Percentiles rank a stretch among this genome's conserved stretches.
These are phyloP conservation scores for Geotrichum fermentans DNA, from an alignment of 1,139 yeast species.

Conservation along the genomic window DNA sequence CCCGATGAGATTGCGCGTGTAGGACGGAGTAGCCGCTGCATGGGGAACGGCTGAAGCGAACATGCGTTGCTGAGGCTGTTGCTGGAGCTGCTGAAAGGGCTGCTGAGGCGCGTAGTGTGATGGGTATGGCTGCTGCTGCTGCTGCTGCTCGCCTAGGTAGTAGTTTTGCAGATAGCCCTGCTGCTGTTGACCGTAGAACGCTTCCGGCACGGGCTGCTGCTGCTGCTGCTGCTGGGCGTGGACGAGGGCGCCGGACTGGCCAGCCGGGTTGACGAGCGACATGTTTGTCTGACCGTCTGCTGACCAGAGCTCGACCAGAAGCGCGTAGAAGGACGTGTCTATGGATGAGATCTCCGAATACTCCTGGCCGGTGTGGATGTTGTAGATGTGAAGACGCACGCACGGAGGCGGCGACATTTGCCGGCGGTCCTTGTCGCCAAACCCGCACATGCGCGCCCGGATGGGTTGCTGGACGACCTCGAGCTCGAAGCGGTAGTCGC, in stretches of 20 bases:
- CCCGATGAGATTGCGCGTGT: constrained; percentile 43
- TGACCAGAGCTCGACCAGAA: constrained; percentile 41
- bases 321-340: constrained; percentile 36
- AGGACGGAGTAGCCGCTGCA: constrained; percentile 23
- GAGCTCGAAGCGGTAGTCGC: constrained; percentile 26
- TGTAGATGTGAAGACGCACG: constrained; percentile 35
- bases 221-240: constrained; percentile 2
- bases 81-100: background rate
- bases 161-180: constrained; percentile 14
- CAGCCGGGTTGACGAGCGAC: constrained; percentile 30
- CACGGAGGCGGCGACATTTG: constrained; percentile 46
- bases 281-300: constrained; percentile 37
- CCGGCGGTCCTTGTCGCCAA: constrained; percentile 45
- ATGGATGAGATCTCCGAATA: constrained; percentile 29
- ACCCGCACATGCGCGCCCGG: constrained; percentile 46
- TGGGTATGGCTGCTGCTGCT: constrained; percentile 12
- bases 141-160: constrained; percentile 17
- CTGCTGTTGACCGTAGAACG: constrained; percentile 7
- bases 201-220: background rate
- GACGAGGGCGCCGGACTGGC: constrained; percentile 15
- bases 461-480: constrained; percentile 43
- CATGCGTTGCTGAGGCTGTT: constrained; percentile 1
- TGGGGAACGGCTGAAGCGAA: constrained; percentile 5
- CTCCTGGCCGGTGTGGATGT: constrained; percentile 31
- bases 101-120: too few species aligned